A percentile compares a stretch with the other conserved stretches of the same genome.
phyloP scores from a whole-genome alignment of 495 filamentous ascomycete genomes.

The Podospora bellae-mahoneyi region DNA sequence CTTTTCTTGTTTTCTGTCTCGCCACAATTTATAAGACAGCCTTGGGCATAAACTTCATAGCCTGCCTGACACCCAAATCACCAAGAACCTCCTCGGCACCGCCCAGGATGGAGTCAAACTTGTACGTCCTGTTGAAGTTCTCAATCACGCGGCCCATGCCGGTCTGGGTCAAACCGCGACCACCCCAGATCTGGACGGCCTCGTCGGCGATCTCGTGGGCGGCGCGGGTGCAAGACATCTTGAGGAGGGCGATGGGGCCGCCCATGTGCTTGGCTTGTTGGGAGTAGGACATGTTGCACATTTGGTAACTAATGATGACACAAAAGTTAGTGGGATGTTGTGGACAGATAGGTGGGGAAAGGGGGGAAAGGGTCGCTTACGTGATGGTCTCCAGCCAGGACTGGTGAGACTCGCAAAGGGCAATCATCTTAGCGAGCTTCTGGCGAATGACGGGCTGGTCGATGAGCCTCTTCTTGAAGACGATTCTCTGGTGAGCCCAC shows the following conservation, averaged over 20 bases:
- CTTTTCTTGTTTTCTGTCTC: background rate
- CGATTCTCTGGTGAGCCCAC: slow-evolving; percentile 85
- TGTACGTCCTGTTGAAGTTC: slow-evolving; percentile 79
- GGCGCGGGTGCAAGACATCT: slow-evolving; percentile 70
- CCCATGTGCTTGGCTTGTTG: slow-evolving; percentile 73
- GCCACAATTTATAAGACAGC: slow-evolving; percentile 59
- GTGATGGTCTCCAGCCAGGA: slow-evolving; percentile 79
- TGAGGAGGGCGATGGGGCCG: slow-evolving; percentile 79
- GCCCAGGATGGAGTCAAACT: slow-evolving; percentile 85
- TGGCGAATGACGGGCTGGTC: slow-evolving; percentile 83
- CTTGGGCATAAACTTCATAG: slow-evolving; percentile 78
- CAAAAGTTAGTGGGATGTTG: background rate
- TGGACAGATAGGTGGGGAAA: background rate
- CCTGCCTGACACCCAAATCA: slow-evolving; percentile 79
- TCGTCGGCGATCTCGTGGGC: slow-evolving; percentile 81
- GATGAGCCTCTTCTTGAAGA: slow-evolving; percentile 76
- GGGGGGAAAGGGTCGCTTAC: slow-evolving; percentile 4
- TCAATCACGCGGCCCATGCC: slow-evolving; percentile 82
- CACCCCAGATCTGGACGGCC: slow-evolving; percentile 83
- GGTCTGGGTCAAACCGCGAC: slow-evolving; percentile 72
- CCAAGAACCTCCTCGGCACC: slow-evolving; percentile 81
- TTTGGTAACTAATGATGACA: slow-evolving; percentile 60
- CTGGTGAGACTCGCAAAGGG: slow-evolving; percentile 74
- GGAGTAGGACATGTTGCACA: slow-evolving; percentile 79
- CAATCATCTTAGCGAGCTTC: slow-evolving; percentile 88